phyloP scores from a whole-genome alignment of 768 basidiomycete species.

The Amanita jacksonii region DNA sequence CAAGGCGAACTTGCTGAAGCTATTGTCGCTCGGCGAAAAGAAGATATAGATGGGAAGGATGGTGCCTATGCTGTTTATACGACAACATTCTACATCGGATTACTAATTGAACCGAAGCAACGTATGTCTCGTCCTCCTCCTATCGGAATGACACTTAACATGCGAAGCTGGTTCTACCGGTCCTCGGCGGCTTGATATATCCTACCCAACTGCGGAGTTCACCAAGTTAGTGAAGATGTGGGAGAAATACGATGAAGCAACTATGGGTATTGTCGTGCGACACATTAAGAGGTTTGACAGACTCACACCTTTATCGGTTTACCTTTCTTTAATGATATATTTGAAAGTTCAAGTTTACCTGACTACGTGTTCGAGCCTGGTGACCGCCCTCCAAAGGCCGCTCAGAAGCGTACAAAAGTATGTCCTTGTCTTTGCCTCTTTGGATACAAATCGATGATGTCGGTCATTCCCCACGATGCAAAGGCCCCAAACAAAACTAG shows the following conservation, averaged over 20 bases:
- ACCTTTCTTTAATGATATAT: slow-evolving; percentile 1
- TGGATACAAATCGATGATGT: slow-evolving; percentile 6
- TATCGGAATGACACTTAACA: slow-evolving; percentile 2
- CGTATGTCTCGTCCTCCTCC: slow-evolving; percentile 40
- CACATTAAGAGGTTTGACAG: slow-evolving; percentile 77
- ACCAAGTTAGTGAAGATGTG: slow-evolving; percentile 89
- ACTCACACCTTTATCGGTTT: slow-evolving; percentile 4
- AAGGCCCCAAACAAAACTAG: slow-evolving; percentile 53
- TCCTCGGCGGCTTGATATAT: slow-evolving; percentile 85
- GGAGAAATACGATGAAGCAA: slow-evolving; percentile 87
- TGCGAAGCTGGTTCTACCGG: slow-evolving; percentile 63
- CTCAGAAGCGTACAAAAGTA: slow-evolving; percentile 71
- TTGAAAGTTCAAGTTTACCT: slow-evolving; percentile 57
- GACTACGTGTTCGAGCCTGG: slow-evolving; percentile 78
- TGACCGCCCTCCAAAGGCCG: slow-evolving; percentile 63
- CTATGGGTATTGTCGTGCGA: slow-evolving; percentile 91
- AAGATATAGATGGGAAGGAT: slow-evolving; percentile 70
- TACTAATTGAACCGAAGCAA: slow-evolving; percentile 85
- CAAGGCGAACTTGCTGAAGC: slow-evolving; percentile 78
- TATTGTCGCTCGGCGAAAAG: slow-evolving; percentile 62
- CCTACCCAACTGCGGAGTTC: slow-evolving; percentile 94
- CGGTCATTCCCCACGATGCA: slow-evolving; percentile 18
- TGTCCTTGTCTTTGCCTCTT: slow-evolving; percentile 13
- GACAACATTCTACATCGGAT: slow-evolving; percentile 97
- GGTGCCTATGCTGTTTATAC: slow-evolving; percentile 76